Conservation (phyloP, 2,329 filamentous ascomycete genomes). For the Diplodia mutila region DNA sequence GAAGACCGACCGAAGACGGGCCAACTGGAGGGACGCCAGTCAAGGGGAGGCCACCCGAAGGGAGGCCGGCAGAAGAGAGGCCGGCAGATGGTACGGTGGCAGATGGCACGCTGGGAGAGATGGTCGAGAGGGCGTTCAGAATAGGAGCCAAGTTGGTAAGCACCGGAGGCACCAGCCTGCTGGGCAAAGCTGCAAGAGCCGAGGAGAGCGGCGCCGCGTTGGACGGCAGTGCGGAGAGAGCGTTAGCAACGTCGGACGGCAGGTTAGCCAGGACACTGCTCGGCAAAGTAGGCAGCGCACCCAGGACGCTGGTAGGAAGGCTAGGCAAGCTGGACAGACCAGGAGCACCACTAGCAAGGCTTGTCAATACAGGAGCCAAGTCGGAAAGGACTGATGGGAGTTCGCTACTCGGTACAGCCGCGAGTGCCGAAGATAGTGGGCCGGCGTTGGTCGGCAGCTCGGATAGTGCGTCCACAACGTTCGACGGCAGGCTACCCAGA, state of each 20-base stretch:
- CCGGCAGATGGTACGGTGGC: neutral
- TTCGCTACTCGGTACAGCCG: neutral
- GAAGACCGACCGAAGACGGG: neutral
- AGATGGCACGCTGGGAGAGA: neutral
- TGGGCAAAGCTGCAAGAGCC: neutral
- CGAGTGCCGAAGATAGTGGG: neutral
- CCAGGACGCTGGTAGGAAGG: neutral
- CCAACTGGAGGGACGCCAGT: neutral
- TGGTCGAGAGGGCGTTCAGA: neutral
- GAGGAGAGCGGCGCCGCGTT: constrained; percentile 3
- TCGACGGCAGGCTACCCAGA: neutral
- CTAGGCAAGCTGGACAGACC: neutral
- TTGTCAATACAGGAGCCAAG: neutral
- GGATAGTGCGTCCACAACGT: neutral
- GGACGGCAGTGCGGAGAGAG: neutral
- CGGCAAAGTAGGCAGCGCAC: too few species aligned
- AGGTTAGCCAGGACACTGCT: neutral
- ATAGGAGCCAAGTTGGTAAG: neutral
- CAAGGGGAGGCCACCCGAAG: neutral
- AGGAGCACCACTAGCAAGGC: neutral
- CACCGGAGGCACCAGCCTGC: neutral
- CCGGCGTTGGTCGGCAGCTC: neutral
- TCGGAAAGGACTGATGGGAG: neutral
- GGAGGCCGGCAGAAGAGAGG: neutral
- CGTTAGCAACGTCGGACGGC: neutral